Evolutionary conservation across 225 moss, liverwort and hornwort genomes (phyloP).

Genomic region (Sphagnum contortum): DNA sequence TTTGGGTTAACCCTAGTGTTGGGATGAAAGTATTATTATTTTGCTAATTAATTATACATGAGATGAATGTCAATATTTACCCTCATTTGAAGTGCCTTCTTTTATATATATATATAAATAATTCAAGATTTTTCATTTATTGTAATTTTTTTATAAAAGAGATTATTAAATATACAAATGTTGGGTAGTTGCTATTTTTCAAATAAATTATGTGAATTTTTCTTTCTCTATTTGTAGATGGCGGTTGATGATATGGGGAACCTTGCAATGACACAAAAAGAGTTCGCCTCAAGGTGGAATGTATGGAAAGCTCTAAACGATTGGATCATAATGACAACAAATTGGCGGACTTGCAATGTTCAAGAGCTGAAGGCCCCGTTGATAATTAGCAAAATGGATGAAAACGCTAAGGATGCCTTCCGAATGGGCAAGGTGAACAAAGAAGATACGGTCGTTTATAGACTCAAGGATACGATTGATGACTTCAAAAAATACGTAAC

Average conservation of each 20-base stretch:
- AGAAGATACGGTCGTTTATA: constrained; percentile 68
- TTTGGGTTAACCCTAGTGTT: no score
- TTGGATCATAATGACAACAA: constrained; percentile 65
- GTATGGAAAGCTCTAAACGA: constrained; percentile 72
- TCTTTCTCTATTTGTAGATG: constrained; percentile 31
- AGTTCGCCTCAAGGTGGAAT: constrained; percentile 68
- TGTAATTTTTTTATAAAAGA: no score
- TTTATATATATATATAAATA: no score
- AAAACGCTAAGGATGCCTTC: constrained; percentile 72
- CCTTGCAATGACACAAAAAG: constrained; percentile 70
- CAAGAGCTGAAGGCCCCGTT: constrained; percentile 37
- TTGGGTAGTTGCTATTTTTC: no score
- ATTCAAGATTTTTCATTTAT: no score
- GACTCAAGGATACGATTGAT: constrained; percentile 76
- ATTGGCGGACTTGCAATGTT: constrained; percentile 49
- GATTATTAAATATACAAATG: no score
- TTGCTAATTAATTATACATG: no score
- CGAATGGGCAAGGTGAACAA: constrained; percentile 86
- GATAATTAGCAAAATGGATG: constrained; percentile 49
- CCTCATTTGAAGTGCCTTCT: no score
- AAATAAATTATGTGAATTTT: no score
- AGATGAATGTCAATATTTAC: no score
- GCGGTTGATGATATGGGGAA: constrained; percentile 81
- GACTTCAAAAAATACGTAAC: constrained; percentile 58
- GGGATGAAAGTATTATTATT: no score